Evolutionary conservation across 768 basidiomycete species (phyloP).

Genomic region (Ramaria sp.): DNA sequence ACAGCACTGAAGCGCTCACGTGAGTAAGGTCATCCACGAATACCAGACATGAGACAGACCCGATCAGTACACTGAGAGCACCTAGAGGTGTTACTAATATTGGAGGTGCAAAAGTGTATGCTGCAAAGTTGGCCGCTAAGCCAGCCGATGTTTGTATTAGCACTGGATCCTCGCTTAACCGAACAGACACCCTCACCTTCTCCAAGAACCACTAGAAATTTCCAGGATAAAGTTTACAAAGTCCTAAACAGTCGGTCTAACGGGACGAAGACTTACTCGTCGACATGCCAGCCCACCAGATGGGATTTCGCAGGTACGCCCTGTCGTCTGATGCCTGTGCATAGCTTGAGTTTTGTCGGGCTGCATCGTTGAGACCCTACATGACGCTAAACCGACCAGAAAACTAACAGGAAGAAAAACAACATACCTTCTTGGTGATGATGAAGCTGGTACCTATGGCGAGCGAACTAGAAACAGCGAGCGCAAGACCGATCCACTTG

Average conservation of each 20-base stretch:
- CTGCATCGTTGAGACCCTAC: conserved; percentile 86
- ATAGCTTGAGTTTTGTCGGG: conserved; percentile 39
- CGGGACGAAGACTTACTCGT: conserved; percentile 53
- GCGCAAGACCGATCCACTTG: conserved; percentile 87
- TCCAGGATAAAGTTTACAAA: not conserved
- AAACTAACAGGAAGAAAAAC: not conserved
- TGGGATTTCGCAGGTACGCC: conserved; percentile 79
- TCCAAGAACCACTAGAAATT: conserved; percentile 68
- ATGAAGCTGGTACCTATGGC: conserved; percentile 96
- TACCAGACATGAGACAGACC: conserved; percentile 26
- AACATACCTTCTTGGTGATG: conserved; percentile 89
- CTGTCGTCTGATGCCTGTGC: conserved; percentile 66
- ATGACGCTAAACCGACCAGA: not conserved
- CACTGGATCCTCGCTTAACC: not conserved
- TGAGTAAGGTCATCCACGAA: not conserved
- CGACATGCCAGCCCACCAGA: conserved; percentile 96
- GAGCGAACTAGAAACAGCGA: conserved; percentile 76
- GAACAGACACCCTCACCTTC: conserved; percentile 46
- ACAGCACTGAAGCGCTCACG: conserved; percentile 55
- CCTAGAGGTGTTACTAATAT: conserved; percentile 98
- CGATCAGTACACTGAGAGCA: conserved; percentile 90
- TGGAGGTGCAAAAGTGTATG: conserved; percentile 95
- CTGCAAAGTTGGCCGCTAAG: conserved; percentile 63
- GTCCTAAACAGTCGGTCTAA: not conserved
- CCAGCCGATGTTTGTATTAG: no score